Conservation (phyloP, 805 yeast genomes). For the Candida vaughaniae region DNA sequence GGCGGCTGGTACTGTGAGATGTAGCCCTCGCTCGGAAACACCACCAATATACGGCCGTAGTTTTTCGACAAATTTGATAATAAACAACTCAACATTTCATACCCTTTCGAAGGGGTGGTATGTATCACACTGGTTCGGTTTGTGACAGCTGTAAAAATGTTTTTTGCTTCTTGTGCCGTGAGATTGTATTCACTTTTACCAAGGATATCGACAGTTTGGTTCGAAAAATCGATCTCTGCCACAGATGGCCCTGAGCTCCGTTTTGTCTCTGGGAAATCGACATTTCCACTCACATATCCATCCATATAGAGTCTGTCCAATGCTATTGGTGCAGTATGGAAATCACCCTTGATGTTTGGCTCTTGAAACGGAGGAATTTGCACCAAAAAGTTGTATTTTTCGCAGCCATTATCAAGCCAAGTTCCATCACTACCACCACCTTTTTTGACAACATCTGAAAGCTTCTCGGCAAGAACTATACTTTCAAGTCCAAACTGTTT, state of each 20-base stretch:
- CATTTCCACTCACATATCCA: conserved; percentile 4
- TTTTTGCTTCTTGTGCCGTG: background rate
- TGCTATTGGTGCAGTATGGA: background rate
- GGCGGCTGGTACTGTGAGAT: conserved; percentile 1
- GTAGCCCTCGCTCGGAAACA: conserved; percentile 9
- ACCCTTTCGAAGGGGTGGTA: conserved; percentile 1
- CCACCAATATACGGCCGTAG: conserved; percentile 3
- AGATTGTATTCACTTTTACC: background rate
- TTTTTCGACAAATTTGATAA: conserved; percentile 2
- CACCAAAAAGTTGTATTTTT: conserved; percentile 5
- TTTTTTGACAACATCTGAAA: too few relatives aligned
- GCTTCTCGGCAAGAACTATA: background rate
- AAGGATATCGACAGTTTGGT: background rate
- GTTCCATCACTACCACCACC: background rate
- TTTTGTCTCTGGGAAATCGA: conserved; percentile 2
- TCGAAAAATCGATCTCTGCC: conserved; percentile 1
- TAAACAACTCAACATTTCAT: conserved; percentile 1
- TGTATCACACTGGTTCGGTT: conserved; percentile 1
- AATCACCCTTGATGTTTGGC: background rate
- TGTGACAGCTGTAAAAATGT: conserved; percentile 1
- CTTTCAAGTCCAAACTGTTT: conserved; percentile 7
- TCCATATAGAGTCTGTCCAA: conserved; percentile 1
- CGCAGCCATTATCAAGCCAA: background rate
- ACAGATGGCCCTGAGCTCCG: background rate
- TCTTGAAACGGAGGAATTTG: conserved; percentile 1